Evolutionary conservation across 1,139 yeast species (phyloP), one percentile per base, ranked within the genome.

Genomic region (Yamadazyma triangularis): DNA sequence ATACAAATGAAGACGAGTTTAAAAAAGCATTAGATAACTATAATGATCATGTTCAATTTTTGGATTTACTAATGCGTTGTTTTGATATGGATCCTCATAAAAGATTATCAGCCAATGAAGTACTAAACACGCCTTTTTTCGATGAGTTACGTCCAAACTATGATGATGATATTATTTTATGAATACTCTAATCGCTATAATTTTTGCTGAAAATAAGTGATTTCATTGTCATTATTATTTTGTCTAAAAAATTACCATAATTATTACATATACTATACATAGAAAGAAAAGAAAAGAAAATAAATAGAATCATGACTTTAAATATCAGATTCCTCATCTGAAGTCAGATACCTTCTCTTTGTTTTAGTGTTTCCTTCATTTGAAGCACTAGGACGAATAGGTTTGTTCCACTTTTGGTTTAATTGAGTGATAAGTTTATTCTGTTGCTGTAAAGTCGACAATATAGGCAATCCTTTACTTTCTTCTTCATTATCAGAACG

Each of bases 31-130:
- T 20, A 45, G 66, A 54, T 25, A 52, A 54, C 31, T 66, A 56
- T 43, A 45, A 52, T 24, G 73, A 67, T 39, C 70, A 66, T 42
- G 57, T 57, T 40, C 47, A 61, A 27, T 74, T 81, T 13, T 47
- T 78, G 30, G 78, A 77, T 24, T 58, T 83, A 30, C 59, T 83
- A 24, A 60, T 64, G 39, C 61, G 60, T 7, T 70, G 80, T 42
- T 61, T 83, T 48, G 71, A 66, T 30, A 62, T 79, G 60, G 80
- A 82, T 55, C 78, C 77, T 11, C 45, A 56, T 19, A 67, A 71
- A 33, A 63, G 93, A 30, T 52, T 64, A 11, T 57, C 73, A 8
- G 88, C 91, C 1, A 60, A 59, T 27, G 73, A 75, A 28, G 73
- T 81, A 3, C 56, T 82, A 34, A 51, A 62, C 30, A 63, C 76